phyloP scores from a whole-genome alignment of 306 rosid species.

The Erythrophleum fordii region DNA sequence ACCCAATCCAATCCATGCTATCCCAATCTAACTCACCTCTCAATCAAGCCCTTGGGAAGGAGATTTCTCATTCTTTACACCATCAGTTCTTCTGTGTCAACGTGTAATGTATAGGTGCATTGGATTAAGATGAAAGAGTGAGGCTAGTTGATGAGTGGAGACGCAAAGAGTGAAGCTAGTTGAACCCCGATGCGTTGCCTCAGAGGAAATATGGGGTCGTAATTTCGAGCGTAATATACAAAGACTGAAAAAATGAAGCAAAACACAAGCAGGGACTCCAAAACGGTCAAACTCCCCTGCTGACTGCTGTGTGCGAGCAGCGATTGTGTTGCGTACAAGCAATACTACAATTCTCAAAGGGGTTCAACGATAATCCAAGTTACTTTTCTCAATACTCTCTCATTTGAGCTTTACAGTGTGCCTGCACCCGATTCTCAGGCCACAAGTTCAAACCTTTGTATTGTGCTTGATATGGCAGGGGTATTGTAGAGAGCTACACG shows the following conservation, averaged over 20 bases:
- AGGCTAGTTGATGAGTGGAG: not conserved
- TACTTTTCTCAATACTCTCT: not conserved
- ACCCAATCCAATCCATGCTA: not conserved
- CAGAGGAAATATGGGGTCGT: too few relatives aligned
- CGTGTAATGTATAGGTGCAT: too few relatives aligned
- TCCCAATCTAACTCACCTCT: too few relatives aligned
- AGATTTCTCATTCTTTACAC: not conserved
- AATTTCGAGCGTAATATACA: too few relatives aligned
- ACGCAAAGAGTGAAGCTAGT: not conserved
- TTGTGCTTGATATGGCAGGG: not conserved
- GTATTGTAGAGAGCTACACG: not conserved
- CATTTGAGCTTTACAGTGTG: too few relatives aligned
- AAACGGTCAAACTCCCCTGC: not conserved
- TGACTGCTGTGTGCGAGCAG: not conserved
- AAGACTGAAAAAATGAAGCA: not conserved
- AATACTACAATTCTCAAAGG: not conserved
- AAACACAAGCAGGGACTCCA: not conserved
- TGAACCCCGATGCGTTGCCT: not conserved
- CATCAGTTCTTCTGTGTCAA: not conserved
- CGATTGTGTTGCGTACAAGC: too few relatives aligned
- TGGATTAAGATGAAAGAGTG: not conserved
- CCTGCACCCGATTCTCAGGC: not conserved
- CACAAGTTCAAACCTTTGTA: not conserved
- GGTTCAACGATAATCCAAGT: not conserved
- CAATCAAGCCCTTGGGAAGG: not conserved